Conservation (phyloP, 106 monocot species). For the Dendrobium nobile region DNA sequence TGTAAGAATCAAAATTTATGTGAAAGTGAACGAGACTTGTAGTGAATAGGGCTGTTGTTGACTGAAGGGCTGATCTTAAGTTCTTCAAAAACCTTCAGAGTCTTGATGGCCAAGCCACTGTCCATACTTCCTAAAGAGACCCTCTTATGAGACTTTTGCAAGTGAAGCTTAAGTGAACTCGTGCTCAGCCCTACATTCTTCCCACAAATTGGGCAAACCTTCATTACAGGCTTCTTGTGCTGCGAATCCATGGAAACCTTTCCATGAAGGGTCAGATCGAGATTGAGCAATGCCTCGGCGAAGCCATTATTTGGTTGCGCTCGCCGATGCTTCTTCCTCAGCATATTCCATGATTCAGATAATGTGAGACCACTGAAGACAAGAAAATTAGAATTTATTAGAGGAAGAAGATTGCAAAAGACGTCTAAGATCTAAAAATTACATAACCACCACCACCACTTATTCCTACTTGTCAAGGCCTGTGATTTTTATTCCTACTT, state of each 20-base stretch:
- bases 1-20: not conserved
- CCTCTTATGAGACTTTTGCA: slow-evolving; percentile 71
- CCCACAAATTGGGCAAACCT: slow-evolving; percentile 80
- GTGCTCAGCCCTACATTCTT: slow-evolving; percentile 83
- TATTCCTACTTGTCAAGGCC: no score
- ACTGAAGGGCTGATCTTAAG: slow-evolving; percentile 35
- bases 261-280: slow-evolving; percentile 62
- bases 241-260: slow-evolving; percentile 89
- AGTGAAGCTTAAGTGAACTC: slow-evolving; percentile 82
- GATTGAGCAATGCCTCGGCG: slow-evolving; percentile 43
- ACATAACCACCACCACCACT: slow-evolving; percentile 1
- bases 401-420: not conserved
- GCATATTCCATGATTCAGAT: slow-evolving; percentile 57
- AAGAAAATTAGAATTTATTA: not conserved
- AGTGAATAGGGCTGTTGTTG: slow-evolving; percentile 32
- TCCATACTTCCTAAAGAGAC: slow-evolving; percentile 80
- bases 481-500: no score
- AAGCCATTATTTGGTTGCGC: slow-evolving; percentile 95
- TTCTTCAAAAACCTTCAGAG: slow-evolving; percentile 48
- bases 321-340: slow-evolving; percentile 67
- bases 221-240: slow-evolving; percentile 66
- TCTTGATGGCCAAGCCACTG: slow-evolving; percentile 72
- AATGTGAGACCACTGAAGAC: slow-evolving; percentile 52
- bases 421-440: not conserved
- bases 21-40: slow-evolving; percentile 19